Percentiles rank a stretch among this genome's conserved stretches.
Conservation (phyloP, 1,284 basidiomycete species). For the Wallemia mellicola region DNA sequence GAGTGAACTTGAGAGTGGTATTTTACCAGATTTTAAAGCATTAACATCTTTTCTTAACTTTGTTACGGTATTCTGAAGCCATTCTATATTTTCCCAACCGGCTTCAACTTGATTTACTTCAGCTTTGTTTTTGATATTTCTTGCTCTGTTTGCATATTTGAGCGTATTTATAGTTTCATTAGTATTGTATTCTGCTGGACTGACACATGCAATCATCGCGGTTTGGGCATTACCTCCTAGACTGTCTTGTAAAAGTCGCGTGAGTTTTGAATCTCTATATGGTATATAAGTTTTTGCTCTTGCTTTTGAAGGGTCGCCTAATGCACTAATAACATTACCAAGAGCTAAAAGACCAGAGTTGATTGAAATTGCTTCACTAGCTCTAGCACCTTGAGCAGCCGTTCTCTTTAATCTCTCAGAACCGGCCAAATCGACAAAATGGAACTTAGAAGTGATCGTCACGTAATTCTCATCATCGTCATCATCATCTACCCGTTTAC, state of each 20-base stretch:
- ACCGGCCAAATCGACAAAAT: slow-evolving; percentile 86
- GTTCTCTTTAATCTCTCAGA: slow-evolving; percentile 92
- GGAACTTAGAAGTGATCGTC: slow-evolving; percentile 75
- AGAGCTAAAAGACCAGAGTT: slow-evolving; percentile 90
- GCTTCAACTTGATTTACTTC: slow-evolving; percentile 88
- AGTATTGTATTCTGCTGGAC: slow-evolving; percentile 65
- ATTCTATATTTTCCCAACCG: slow-evolving; percentile 94
- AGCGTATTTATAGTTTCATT: slow-evolving; percentile 95
- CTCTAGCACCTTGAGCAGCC: slow-evolving; percentile 80
- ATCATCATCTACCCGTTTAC: slow-evolving; percentile 46
- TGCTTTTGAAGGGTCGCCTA: slow-evolving; percentile 50
- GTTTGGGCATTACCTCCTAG: slow-evolving; percentile 91
- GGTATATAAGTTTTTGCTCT: slow-evolving; percentile 17
- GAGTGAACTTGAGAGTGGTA: background rate
- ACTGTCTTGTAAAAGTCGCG: slow-evolving; percentile 89
- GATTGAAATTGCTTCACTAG: slow-evolving; percentile 94
- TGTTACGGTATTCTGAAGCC: slow-evolving; percentile 57
- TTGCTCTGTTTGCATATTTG: slow-evolving; percentile 90
- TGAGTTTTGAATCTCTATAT: slow-evolving; percentile 47
- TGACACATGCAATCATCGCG: slow-evolving; percentile 86
- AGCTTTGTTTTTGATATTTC: slow-evolving; percentile 82
- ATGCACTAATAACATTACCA: slow-evolving; percentile 83
- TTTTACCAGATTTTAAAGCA: slow-evolving; percentile 30
- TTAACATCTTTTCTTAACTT: slow-evolving; percentile 67
- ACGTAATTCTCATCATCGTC: slow-evolving; percentile 40